Percentiles rank a stretch among this genome's conserved stretches.
These are phyloP conservation scores for Exophiala bonariae DNA, from an alignment of 2,329 filamentous ascomycete genomes.

Conservation along the genomic window DNA sequence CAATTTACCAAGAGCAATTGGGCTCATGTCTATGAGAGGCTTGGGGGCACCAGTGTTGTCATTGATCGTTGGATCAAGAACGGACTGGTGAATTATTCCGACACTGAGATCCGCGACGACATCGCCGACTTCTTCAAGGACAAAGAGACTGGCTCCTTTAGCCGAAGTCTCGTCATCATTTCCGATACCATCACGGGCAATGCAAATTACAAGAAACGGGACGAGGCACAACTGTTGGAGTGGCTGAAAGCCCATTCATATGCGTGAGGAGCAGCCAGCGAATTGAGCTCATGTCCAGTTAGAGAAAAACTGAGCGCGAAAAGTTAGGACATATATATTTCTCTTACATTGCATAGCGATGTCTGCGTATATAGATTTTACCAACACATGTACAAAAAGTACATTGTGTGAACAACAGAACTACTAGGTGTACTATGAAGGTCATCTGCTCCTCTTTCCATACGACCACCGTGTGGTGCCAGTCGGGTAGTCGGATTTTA, in stretches of 20 bases:
- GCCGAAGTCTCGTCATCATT: slow-evolving; percentile 80
- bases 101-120: slow-evolving; percentile 67
- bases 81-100: slow-evolving; percentile 75
- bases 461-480: too few species aligned
- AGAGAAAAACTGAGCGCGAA: too few species aligned
- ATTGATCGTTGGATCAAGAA: slow-evolving; percentile 85
- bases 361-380: too few species aligned
- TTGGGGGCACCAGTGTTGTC: slow-evolving; percentile 80
- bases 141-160: slow-evolving; percentile 77
- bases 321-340: too few species aligned
- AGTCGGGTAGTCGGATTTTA: too few species aligned
- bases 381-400: too few species aligned
- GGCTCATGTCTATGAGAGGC: slow-evolving; percentile 65
- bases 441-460: too few species aligned
- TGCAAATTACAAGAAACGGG: slow-evolving; percentile 77
- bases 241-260: slow-evolving; percentile 72
- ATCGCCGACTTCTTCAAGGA: slow-evolving; percentile 81
- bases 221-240: slow-evolving; percentile 70
- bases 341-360: too few species aligned
- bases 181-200: slow-evolving; percentile 83
- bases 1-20: slow-evolving; percentile 83
- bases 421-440: too few species aligned
- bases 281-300: too few species aligned
- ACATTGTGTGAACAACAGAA: too few species aligned
- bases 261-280: slow-evolving; percentile 37